A percentile compares a stretch with the other conserved stretches of the same genome.
Evolutionary conservation across 768 basidiomycete genomes (phyloP).

Genomic region (Galerina sulciceps): DNA sequence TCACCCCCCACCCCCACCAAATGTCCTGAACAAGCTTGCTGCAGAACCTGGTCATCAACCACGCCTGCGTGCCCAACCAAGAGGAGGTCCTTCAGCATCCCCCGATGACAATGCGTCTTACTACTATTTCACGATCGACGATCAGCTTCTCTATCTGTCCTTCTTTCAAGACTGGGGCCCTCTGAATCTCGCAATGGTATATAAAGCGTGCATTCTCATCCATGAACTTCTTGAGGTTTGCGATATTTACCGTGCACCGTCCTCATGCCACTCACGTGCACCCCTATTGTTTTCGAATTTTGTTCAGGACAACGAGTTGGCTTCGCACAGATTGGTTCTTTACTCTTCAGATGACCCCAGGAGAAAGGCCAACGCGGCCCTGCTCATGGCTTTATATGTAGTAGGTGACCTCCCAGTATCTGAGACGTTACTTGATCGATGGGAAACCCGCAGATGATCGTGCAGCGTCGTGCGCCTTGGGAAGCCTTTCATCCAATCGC

Average conservation of each 20-base stretch:
- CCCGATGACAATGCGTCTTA: conserved; percentile 78
- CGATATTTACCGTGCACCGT: conserved; percentile 23
- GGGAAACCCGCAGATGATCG: conserved; percentile 74
- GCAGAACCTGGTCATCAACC: conserved; percentile 59
- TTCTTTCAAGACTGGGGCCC: conserved; percentile 98
- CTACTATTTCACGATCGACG: conserved; percentile 93
- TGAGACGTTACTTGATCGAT: conserved; percentile 14
- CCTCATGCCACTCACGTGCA: conserved; percentile 44
- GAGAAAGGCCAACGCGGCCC: conserved; percentile 90
- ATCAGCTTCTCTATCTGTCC: conserved; percentile 88
- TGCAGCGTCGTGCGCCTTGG: conserved; percentile 87
- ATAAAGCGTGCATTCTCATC: conserved; percentile 89
- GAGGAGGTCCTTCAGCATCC: conserved; percentile 62
- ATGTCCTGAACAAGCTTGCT: conserved; percentile 63
- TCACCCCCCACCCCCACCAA: conserved; percentile 69
- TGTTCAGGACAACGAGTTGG: conserved; percentile 72
- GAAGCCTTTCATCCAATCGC: conserved; percentile 95
- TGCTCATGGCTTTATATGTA: conserved; percentile 92
- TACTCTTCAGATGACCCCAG: conserved; percentile 88
- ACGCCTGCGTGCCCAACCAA: conserved; percentile 62
- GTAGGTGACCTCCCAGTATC: conserved; percentile 48
- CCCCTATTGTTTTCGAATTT: conserved; percentile 19
- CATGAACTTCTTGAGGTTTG: conserved; percentile 85
- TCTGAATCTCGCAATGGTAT: conserved; percentile 90
- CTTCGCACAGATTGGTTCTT: conserved; percentile 77